A percentile compares a stretch with the other conserved stretches of the same genome.
Conservation (phyloP, 768 basidiomycete genomes). For the Strobilomyces confusus region DNA sequence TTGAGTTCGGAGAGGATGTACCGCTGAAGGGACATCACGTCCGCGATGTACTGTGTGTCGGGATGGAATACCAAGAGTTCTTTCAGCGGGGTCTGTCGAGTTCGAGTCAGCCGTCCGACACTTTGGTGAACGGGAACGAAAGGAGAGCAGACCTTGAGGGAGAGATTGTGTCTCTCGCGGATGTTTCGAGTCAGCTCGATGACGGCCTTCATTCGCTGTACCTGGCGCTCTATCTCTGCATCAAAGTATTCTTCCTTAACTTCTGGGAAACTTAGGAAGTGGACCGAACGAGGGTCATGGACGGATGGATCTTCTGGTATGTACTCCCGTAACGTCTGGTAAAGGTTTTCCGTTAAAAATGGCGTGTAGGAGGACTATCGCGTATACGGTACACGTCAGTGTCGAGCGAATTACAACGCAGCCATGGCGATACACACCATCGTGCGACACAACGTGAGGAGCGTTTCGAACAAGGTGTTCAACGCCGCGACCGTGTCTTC, state of each 20-base stretch:
- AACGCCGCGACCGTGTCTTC: constrained; percentile 86
- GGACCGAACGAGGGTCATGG: constrained; percentile 85
- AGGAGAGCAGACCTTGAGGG: constrained; percentile 69
- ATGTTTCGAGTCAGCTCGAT: constrained; percentile 89
- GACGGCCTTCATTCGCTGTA: constrained; percentile 90
- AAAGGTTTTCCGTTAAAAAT: constrained; percentile 95
- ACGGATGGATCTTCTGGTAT: constrained; percentile 71
- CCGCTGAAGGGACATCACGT: constrained; percentile 76
- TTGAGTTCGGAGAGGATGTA: constrained; percentile 96
- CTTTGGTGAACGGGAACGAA: neutral
- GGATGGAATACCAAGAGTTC: constrained; percentile 94
- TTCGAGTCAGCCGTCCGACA: neutral
- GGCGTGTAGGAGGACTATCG: constrained; percentile 93
- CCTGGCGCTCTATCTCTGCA: constrained; percentile 87
- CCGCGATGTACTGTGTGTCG: constrained; percentile 75
- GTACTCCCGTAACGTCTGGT: constrained; percentile 84
- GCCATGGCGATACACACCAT: constrained; percentile 57
- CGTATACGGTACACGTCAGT: neutral
- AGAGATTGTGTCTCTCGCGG: constrained; percentile 81
- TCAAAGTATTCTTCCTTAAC: constrained; percentile 96
- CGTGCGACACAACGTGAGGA: constrained; percentile 91
- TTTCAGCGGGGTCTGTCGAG: constrained; percentile 75
- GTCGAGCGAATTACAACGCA: neutral
- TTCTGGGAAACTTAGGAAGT: constrained; percentile 92
- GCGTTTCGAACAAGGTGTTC: constrained; percentile 93